Conservation (phyloP, 306 rosid species). For the Delonix regia region DNA sequence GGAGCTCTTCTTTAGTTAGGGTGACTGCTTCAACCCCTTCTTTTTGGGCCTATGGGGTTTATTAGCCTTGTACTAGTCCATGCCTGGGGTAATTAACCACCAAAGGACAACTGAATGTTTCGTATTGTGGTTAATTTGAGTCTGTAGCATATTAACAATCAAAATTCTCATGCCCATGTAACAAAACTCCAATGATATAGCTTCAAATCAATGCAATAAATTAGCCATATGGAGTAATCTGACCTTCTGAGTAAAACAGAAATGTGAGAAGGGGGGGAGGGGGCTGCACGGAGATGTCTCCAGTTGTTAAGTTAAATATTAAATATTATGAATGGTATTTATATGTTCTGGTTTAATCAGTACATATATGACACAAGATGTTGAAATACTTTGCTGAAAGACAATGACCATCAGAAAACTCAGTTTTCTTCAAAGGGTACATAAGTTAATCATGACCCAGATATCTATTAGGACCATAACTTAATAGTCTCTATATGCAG, state of each 20-base stretch:
- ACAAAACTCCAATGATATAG: too few species aligned
- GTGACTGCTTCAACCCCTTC: neutral
- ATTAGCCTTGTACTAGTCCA: neutral
- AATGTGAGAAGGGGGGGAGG: too few species aligned
- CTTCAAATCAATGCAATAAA: too few species aligned
- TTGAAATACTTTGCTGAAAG: neutral
- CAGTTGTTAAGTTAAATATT: neutral
- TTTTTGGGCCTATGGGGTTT: neutral
- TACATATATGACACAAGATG: neutral
- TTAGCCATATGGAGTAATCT: too few species aligned
- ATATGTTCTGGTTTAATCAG: neutral
- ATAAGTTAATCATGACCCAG: neutral
- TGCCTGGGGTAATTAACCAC: neutral
- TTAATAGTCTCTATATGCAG: constrained; percentile 50
- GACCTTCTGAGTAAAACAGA: too few species aligned
- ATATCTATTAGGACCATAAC: too few species aligned
- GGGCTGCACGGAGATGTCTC: too few species aligned
- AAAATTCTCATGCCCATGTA: too few species aligned
- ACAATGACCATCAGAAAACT: neutral
- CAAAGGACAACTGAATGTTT: too few species aligned
- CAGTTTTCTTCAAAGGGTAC: constrained; percentile 9
- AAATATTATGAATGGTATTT: neutral
- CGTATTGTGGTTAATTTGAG: too few species aligned
- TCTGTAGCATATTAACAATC: too few species aligned
- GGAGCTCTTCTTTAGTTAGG: neutral